Conservation (phyloP, 306 rosid species). For the Ochetophila trinervis region DNA sequence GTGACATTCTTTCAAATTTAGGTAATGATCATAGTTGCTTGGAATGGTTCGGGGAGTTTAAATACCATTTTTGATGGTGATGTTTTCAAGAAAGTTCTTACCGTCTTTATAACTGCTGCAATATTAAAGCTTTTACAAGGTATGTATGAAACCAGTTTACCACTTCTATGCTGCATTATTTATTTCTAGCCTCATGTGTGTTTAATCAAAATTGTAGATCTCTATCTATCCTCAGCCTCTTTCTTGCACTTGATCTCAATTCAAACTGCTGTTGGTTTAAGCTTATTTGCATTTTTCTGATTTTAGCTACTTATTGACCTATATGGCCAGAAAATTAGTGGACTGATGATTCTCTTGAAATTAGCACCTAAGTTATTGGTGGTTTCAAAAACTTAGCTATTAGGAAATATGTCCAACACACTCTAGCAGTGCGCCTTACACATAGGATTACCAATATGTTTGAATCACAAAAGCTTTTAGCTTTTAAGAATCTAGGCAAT, state of each 20-base stretch:
- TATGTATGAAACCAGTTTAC: constrained; percentile 38
- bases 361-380: too few species aligned
- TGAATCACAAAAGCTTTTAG: too few species aligned
- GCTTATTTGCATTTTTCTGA: neutral
- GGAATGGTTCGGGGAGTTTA: constrained; percentile 69
- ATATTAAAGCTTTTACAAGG: constrained; percentile 93
- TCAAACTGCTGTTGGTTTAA: neutral
- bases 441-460: too few species aligned
- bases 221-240: neutral
- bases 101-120: constrained; percentile 95
- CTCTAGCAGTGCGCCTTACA: neutral
- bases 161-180: constrained; percentile 13
- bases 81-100: constrained; percentile 85
- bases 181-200: constrained; percentile 6
- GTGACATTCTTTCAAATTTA: constrained; percentile 34
- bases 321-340: too few species aligned
- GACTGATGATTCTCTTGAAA: too few species aligned
- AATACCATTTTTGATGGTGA: constrained; percentile 58
- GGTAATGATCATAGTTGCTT: constrained; percentile 95
- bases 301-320: neutral
- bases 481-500: too few species aligned
- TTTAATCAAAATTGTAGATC: neutral
- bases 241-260: neutral
- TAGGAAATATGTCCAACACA: neutral
- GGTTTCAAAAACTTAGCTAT: too few species aligned